A percentile compares a stretch with the other conserved stretches of the same genome.
Conservation (phyloP, 2,329 filamentous ascomycete species). For the Fusarium dimerum region DNA sequence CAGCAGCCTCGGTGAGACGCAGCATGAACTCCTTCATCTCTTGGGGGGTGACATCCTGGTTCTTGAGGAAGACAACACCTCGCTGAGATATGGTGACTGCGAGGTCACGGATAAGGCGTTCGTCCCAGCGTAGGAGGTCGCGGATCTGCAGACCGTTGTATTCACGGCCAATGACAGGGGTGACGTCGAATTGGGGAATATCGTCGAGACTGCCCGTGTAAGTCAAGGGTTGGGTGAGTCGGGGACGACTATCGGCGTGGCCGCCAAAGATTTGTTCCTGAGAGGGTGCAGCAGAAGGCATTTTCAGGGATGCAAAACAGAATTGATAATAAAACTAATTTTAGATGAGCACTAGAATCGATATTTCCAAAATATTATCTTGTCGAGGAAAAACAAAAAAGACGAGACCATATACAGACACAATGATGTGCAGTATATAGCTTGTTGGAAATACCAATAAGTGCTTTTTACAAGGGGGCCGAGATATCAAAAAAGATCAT, state of each 20-base stretch:
- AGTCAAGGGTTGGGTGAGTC: constrained; percentile 36
- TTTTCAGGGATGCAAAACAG: constrained; percentile 10
- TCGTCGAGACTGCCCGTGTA: constrained; percentile 44
- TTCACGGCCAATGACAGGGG: constrained; percentile 53
- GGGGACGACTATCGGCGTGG: constrained; percentile 31
- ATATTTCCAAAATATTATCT: neutral
- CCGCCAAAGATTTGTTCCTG: constrained; percentile 31
- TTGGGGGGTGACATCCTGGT: constrained; percentile 37
- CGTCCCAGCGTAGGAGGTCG: constrained; percentile 38
- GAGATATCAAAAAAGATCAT: constrained; percentile 3
- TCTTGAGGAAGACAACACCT: constrained; percentile 40
- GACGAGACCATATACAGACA: neutral
- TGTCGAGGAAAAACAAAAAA: neutral
- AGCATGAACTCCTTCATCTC: constrained; percentile 42
- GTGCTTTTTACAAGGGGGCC: neutral
- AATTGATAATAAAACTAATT: no score
- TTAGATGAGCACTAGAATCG: no score
- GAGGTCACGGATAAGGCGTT: constrained; percentile 54
- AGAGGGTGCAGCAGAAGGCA: constrained; percentile 36
- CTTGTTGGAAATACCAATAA: neutral
- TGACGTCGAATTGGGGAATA: constrained; percentile 41
- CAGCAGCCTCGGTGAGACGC: constrained; percentile 33
- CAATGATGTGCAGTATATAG: neutral
- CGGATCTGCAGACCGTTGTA: constrained; percentile 41
- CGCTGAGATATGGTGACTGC: constrained; percentile 50